Base-by-base conservation (phyloP, 2,329 filamentous ascomycete species). In the Colletotrichum sp. region DNA sequence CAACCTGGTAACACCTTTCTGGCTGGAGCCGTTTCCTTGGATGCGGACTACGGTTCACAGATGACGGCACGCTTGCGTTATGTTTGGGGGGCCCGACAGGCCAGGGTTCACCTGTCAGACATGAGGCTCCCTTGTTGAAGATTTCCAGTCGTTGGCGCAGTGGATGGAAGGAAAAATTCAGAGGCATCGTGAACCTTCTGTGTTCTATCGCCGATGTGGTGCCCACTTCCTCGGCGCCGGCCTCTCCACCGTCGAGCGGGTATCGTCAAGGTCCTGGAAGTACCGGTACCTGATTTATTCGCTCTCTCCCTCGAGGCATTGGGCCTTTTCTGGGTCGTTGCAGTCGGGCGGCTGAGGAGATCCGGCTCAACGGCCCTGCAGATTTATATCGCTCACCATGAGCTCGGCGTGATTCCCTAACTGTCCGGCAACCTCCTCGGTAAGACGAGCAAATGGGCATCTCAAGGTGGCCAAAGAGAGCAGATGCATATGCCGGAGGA, bases 181-280 rank as follows among this genome's bases (percentile, higher is more conserved):
- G 74, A 76, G 70, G 30, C 74, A 74, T 76, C 74, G 74, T 74
- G 74, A 76, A 76, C 49, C 59, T 76, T 76, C 74, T 76, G 25
- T 69, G n/a, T 15, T 65, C 22, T 61, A 49, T 39, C 59, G 57
- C 70, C 70, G 49, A 64, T 55, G 19, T 34, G 34, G 44, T 65
- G 57, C 22, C 71, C 73, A 76, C 73, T 62, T 62, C 55, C 22
- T 65, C 71, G 70, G 74, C 44, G 65, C 74, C 65, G 65, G 59
- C 2, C n/a, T 71, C 63, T n/a, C 74, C 74, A 76, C 74, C 36
- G 15, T n/a, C 64, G 62, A 32, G 70, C 74, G 71, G 64, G 44
- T 65, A 52, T 15, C 34, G 8, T 27, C n/a, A 22, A 67, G 63
- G 55, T 29, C 5, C 25, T 30, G 32, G 19, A 59, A 9, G 74